These are phyloP conservation scores for Cystobasidium slooffiae DNA, from an alignment of 1,284 basidiomycete genomes.

Conservation along the genomic window DNA sequence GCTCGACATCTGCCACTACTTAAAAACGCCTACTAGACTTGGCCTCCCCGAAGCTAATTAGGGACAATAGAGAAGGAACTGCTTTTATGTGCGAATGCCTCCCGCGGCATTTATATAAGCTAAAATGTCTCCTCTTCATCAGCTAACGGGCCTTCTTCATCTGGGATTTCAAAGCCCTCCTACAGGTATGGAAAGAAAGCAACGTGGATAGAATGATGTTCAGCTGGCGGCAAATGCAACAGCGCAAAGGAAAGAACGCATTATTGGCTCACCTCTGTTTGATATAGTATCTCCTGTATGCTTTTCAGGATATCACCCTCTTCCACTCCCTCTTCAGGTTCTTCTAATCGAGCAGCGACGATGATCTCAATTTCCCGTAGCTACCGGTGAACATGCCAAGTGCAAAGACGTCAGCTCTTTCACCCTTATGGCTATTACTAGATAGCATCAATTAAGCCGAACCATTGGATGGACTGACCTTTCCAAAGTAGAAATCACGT, in stretches of 20 bases:
- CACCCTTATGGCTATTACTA: not conserved
- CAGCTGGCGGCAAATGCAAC: not conserved
- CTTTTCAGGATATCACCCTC: conserved; percentile 74
- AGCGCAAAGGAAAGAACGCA: not conserved
- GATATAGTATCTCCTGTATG: conserved; percentile 92
- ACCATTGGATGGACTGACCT: conserved; percentile 64
- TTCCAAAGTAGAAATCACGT: conserved; percentile 93
- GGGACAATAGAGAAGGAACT: not conserved
- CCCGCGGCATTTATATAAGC: not conserved
- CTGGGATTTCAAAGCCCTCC: conserved; percentile 74
- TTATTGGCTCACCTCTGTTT: conserved; percentile 62
- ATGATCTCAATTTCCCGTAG: conserved; percentile 94
- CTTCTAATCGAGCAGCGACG: conserved; percentile 61
- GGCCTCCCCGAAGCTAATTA: no score
- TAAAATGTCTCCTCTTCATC: conserved; percentile 54
- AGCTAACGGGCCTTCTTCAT: conserved; percentile 53
- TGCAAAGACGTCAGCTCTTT: not conserved
- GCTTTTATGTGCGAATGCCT: not conserved
- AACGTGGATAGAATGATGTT: not conserved
- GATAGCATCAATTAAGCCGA: conserved; percentile 21
- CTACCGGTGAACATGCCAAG: conserved; percentile 58
- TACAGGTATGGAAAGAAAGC: conserved; percentile 46
- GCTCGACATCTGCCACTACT: no score
- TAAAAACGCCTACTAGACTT: no score
- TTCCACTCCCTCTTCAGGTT: conserved; percentile 57